Base-by-base conservation (phyloP, 208 protist genomes). In the Borovskyia barvae region DNA sequence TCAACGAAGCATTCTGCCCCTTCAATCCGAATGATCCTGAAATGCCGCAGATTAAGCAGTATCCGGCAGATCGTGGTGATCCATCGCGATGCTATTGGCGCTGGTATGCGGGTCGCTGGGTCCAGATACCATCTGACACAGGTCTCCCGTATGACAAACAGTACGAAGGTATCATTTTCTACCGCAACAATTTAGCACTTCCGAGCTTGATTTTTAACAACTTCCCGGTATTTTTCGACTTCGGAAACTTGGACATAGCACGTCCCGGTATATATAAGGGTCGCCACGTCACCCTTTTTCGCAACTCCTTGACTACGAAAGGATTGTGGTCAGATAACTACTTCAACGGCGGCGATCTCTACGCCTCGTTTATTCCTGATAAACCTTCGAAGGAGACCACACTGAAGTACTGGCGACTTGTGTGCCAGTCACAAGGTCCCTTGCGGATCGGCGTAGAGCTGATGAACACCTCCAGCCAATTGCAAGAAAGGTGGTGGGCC, bases 401-500 rank as follows among this genome's bases (percentile, higher is more conserved):
- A 19, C 26, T 53, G 22, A 11, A 32, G 24, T 17, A 48, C 39
- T 73, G 62, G 49, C 14, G 55, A 5, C 24, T 53, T 6, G 3
- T 77, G 35, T 77, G 71, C 59, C 52, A 72, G 33, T 14, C 40
- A 12, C 66, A 72, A 48, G 54, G 24, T 1, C 56, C 59, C 26
- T 32, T 43, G 11, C 71, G 49, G n/a, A 30, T 52, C 26, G 40
- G 37, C 19, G 45, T 51, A 33, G 71, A 77, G 45, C 6, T 47
- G 14, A n/a, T 20, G 12, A 50, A 43, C 17, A 35, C 41, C 6
- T 20, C 46, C 33, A 63, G 54, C 26, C 26, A 45, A 7, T 29
- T 65, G 26, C 48, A 66, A 35, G 36, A 40, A 22, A n/a, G 40
- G 22, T 77, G 71, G 71, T 77, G 71, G 71, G 46, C 45, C 6